phyloP scores from a whole-genome alignment of 2,329 filamentous ascomycete species.

The Colletotrichum lindemuthianum region DNA sequence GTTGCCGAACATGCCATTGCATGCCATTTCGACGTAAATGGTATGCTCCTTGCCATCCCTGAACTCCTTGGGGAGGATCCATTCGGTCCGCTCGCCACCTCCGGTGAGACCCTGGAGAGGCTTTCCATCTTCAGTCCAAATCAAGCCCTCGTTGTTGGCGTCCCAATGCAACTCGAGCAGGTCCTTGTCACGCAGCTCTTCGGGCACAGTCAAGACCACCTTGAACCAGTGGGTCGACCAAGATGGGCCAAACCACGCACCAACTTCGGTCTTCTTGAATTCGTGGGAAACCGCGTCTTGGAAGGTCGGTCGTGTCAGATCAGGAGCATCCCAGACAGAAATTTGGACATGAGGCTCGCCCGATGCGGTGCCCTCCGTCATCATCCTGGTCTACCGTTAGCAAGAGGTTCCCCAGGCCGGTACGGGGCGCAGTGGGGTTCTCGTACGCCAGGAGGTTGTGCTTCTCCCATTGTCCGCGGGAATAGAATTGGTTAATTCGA shows the following conservation, averaged over 20 bases:
- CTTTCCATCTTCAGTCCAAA: constrained; percentile 91
- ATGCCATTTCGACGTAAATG: constrained; percentile 98
- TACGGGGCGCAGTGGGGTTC: constrained; percentile 26
- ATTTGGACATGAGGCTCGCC: constrained; percentile 84
- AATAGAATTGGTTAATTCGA: constrained; percentile 84
- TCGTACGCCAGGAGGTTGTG: constrained; percentile 78
- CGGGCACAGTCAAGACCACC: constrained; percentile 80
- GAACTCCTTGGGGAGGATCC: constrained; percentile 85
- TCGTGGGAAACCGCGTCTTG: constrained; percentile 80
- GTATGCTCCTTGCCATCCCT: constrained; percentile 86
- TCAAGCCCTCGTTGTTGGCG: constrained; percentile 90
- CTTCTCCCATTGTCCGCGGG: constrained; percentile 79
- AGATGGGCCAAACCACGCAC: constrained; percentile 87
- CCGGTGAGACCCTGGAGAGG: constrained; percentile 93
- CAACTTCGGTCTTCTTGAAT: constrained; percentile 79
- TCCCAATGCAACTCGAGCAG: constrained; percentile 98
- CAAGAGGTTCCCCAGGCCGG: constrained; percentile 18
- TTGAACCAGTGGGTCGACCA: constrained; percentile 99
- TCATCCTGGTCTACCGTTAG: constrained; percentile 63
- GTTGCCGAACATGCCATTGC: constrained; percentile 98
- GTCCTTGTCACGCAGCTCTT: constrained; percentile 77
- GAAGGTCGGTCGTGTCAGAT: constrained; percentile 84
- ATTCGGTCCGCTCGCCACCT: constrained; percentile 87
- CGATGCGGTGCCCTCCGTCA: constrained; percentile 73
- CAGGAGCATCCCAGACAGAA: constrained; percentile 84